Evolutionary conservation across 306 rosid genomes (phyloP), one percentile per base, ranked within the genome.

Genomic region (Vigna trinervia): DNA sequence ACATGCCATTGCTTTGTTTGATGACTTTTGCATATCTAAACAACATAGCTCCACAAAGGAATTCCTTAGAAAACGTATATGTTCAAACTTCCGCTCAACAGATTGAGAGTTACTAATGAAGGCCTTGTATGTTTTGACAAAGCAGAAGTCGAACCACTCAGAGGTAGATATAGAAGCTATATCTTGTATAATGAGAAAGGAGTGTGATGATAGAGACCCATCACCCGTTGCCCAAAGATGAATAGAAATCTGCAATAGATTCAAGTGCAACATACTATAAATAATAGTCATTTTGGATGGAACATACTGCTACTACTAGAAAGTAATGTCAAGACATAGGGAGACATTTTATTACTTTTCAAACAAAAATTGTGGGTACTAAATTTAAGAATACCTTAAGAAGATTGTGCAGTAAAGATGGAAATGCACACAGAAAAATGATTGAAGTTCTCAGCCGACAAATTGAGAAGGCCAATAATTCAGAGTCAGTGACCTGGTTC

Each of bases 151-250:
- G n/a, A 88, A 90, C 83, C 82, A 87, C 74, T 84, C 70, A 36
- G 97, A 87, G 71, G 82, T 70, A 77, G 77, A 83, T 57, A 85
- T 59, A 80, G 88, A 90, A 43, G 92, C 89, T 64, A 89, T 79
- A 54, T 89, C 97, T 19, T 76, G 81, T 73, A 95, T 86, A 74
- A 89, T 79, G 79, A 85, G 86, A 87, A 90, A 92, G 82, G 97
- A 81, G 15, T 84, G 84, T 64, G 97, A 86, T 2, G 97, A 86
- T 59, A 95, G 64, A 70, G 85, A 80, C 26, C 83, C 90, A 81
- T 86, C 88, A 63, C 92, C 93, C 70, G 97, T 89, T 66, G 92
- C 97, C 97, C 99, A 95, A 61, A 95, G 78, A 81, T 89, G 93
- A 79, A 95, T 90, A 48, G 88, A 85, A 83, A 86, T 83, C 99